Evolutionary conservation across 1,284 basidiomycete genomes (phyloP).

Genomic region (Cystobasidium slooffiae): DNA sequence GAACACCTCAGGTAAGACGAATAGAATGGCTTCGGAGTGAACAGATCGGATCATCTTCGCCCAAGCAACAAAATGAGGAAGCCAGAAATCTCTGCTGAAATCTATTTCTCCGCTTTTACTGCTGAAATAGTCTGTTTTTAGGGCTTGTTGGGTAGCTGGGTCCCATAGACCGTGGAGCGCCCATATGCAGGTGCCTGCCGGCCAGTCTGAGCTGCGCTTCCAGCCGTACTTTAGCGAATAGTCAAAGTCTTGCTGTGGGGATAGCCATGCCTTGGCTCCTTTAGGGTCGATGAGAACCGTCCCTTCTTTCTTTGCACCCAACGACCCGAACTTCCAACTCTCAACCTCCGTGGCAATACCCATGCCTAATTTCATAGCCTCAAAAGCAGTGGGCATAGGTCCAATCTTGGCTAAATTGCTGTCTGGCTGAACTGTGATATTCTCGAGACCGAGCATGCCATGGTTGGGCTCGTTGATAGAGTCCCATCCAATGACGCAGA

Average conservation of each 20-base stretch:
- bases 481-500: constrained; percentile 94
- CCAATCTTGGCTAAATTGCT: constrained; percentile 66
- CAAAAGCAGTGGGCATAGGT: constrained; percentile 79
- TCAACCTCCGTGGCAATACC: constrained; percentile 83
- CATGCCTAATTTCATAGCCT: constrained; percentile 85
- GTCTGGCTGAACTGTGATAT: constrained; percentile 59
- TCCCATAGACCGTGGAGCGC: constrained; percentile 95
- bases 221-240: constrained; percentile 69
- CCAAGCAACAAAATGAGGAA: constrained; percentile 73
- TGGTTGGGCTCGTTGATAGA: constrained; percentile 93
- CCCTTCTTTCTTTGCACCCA: constrained; percentile 78
- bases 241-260: constrained; percentile 49
- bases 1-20: constrained; percentile 92
- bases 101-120: constrained; percentile 60
- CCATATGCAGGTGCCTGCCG: constrained; percentile 83
- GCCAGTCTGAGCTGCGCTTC: constrained; percentile 76
- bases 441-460: constrained; percentile 76
- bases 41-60: constrained; percentile 68
- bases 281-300: constrained; percentile 71
- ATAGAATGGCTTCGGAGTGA: constrained; percentile 85
- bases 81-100: constrained; percentile 83
- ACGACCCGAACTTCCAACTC: constrained; percentile 75
- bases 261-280: constrained; percentile 55
- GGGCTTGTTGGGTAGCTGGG: constrained; percentile 66
- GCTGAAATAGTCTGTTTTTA: constrained; percentile 78